Evolutionary conservation across 2,329 filamentous ascomycete genomes (phyloP).

Genomic region (Mollisia scopiformis): DNA sequence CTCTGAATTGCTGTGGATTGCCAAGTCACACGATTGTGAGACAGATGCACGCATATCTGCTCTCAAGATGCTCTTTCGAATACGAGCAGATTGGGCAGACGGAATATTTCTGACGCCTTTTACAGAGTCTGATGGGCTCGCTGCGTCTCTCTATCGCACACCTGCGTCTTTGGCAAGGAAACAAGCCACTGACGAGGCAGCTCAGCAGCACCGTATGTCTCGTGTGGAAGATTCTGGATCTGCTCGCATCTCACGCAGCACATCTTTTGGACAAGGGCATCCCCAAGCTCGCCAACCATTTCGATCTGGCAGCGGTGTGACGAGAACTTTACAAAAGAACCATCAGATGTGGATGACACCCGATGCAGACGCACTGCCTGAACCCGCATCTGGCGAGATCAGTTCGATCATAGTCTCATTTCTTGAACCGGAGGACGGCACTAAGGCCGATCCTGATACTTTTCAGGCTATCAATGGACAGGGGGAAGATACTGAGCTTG

Average conservation of each 20-base stretch:
- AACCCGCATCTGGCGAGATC: conserved; percentile 37
- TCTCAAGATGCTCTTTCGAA: conserved; percentile 78
- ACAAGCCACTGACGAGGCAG: conserved; percentile 43
- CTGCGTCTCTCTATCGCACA: conserved; percentile 70
- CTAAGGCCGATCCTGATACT: neutral
- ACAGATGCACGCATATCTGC: conserved; percentile 72
- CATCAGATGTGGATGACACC: conserved; percentile 62
- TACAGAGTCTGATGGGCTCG: conserved; percentile 74
- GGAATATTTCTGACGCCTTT: conserved; percentile 72
- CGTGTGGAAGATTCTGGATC: conserved; percentile 40
- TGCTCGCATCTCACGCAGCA: conserved; percentile 35
- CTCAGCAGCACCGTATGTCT: conserved; percentile 38
- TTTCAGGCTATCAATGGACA: neutral
- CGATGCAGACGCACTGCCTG: conserved; percentile 58
- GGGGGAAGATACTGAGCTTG: neutral
- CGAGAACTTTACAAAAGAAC: conserved; percentile 41
- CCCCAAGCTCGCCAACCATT: conserved; percentile 41
- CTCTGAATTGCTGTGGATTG: conserved; percentile 65
- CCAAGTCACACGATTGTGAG: conserved; percentile 60
- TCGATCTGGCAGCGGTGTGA: conserved; percentile 31
- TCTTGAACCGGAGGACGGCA: conserved; percentile 10
- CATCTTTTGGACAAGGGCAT: conserved; percentile 34
- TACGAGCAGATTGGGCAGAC: conserved; percentile 81
- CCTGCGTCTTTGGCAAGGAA: conserved; percentile 51
- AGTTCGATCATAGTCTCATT: conserved; percentile 35